Conservation (phyloP, 345 rosid genomes). For the Gossypium turneri region DNA sequence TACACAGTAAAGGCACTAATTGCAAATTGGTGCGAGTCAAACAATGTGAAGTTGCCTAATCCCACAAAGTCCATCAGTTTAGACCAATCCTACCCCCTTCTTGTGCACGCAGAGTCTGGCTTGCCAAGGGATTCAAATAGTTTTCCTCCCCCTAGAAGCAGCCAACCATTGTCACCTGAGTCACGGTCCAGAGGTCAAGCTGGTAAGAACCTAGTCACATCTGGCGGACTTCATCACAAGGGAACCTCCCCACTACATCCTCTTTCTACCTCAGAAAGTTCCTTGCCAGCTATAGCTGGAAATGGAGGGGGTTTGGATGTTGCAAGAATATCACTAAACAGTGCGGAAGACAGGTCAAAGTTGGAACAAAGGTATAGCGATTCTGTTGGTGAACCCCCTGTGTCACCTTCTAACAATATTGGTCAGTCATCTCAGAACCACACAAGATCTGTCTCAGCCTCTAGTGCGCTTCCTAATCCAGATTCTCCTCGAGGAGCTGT, state of each 20-base stretch:
- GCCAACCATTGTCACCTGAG: slow-evolving; percentile 44
- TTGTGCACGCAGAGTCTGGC: slow-evolving; percentile 47
- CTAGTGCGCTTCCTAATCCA: slow-evolving; percentile 42
- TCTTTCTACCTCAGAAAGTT: slow-evolving; percentile 56
- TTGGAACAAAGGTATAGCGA: slow-evolving; percentile 43
- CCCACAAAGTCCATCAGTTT: slow-evolving; percentile 51
- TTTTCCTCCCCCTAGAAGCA: slow-evolving; percentile 32
- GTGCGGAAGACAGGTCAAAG: slow-evolving; percentile 53
- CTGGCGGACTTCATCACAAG: slow-evolving; percentile 40
- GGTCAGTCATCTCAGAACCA: slow-evolving; percentile 47
- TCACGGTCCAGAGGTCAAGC: slow-evolving; percentile 43
- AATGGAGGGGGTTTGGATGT: slow-evolving; percentile 49
- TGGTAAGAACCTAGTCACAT: slow-evolving; percentile 33
- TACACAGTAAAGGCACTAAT: slow-evolving; percentile 95
- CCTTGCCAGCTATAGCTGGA: slow-evolving; percentile 43
- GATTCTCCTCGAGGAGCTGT: slow-evolving; percentile 44
- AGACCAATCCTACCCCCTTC: slow-evolving; percentile 53
- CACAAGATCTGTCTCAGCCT: slow-evolving; percentile 56
- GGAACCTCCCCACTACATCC: slow-evolving; percentile 61
- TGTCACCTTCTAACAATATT: slow-evolving; percentile 48
- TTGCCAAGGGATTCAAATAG: slow-evolving; percentile 28
- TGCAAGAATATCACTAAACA: slow-evolving; percentile 42
- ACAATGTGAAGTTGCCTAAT: slow-evolving; percentile 84
- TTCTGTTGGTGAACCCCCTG: slow-evolving; percentile 41
- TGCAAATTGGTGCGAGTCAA: slow-evolving; percentile 91